Evolutionary conservation across 768 basidiomycete genomes (phyloP).

Genomic region (Mycena vitilis): DNA sequence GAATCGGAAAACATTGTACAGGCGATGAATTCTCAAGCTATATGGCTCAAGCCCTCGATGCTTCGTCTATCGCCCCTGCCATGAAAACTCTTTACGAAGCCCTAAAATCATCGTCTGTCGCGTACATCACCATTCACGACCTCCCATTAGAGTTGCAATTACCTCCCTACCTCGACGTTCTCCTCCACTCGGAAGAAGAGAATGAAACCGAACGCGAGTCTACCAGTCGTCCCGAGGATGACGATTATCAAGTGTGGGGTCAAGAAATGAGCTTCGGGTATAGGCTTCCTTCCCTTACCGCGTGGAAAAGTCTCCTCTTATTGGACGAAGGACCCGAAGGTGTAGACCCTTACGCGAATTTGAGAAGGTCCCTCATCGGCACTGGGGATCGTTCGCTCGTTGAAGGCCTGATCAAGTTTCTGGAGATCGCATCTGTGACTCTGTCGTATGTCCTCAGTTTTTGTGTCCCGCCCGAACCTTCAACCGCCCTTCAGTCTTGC

Average conservation of each 20-base stretch:
- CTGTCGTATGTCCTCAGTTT: constrained; percentile 69
- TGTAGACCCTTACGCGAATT: constrained; percentile 68
- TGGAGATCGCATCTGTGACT: constrained; percentile 78
- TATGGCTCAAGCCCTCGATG: constrained; percentile 65
- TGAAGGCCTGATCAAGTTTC: constrained; percentile 78
- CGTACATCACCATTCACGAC: constrained; percentile 81
- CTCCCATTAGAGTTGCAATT: constrained; percentile 89
- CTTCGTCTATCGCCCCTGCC: constrained; percentile 80
- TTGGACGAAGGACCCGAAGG: constrained; percentile 67
- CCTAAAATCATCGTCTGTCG: constrained; percentile 80
- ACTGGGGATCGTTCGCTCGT: constrained; percentile 76
- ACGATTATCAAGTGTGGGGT: constrained; percentile 68
- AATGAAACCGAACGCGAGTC: constrained; percentile 58
- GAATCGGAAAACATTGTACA: constrained; percentile 41
- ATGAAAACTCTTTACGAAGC: constrained; percentile 85
- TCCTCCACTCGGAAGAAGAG: constrained; percentile 76
- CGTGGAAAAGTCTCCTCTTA: constrained; percentile 93
- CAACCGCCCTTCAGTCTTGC: constrained; percentile 61
- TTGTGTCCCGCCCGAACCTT: neutral
- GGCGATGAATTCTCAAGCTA: constrained; percentile 72
- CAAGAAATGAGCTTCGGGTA: constrained; percentile 77
- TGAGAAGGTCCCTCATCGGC: constrained; percentile 68
- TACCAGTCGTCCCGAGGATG: constrained; percentile 62
- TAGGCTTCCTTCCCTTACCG: constrained; percentile 78
- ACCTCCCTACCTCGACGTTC: constrained; percentile 80